Percentiles rank a stretch among this genome's conserved stretches.
Conservation (phyloP, 257 asterid species). For the Fraxinus quadrangulata region DNA sequence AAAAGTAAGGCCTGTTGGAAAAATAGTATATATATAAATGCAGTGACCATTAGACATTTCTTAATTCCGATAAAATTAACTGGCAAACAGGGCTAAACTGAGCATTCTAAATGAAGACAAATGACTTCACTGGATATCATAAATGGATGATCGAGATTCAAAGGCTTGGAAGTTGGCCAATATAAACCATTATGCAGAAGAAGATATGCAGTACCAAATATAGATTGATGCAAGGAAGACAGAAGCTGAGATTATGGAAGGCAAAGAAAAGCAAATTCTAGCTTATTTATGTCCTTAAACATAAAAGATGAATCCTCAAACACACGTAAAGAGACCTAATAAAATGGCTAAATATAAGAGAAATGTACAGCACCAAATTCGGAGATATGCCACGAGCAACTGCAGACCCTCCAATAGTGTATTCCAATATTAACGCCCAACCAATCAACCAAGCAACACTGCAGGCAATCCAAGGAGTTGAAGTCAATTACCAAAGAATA, state of each 20-base stretch:
- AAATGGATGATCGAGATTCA: no score
- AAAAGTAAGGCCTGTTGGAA: constrained; percentile 74
- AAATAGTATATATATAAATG: constrained; percentile 18
- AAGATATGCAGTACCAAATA: neutral
- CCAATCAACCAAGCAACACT: constrained; percentile 98
- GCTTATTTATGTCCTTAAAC: neutral
- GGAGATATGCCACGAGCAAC: constrained; percentile 99
- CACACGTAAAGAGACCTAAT: constrained; percentile 12
- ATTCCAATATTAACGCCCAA: constrained; percentile 93
- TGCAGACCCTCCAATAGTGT: constrained; percentile 97
- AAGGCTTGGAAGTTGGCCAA: neutral
- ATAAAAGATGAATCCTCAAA: neutral
- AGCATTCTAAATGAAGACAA: neutral
- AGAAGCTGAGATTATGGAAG: neutral
- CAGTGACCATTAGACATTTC: constrained; percentile 5
- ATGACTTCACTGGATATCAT: neutral
- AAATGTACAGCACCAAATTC: constrained; percentile 62
- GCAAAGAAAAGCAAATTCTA: neutral
- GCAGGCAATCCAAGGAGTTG: constrained; percentile 30
- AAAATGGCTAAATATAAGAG: constrained; percentile 15
- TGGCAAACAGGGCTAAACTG: neutral
- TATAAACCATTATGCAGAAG: neutral
- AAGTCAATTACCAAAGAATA: neutral
- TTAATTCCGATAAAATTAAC: neutral
- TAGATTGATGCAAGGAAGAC: neutral